Conservation (phyloP, 1,284 basidiomycete genomes). For the Puccinia triticina region DNA sequence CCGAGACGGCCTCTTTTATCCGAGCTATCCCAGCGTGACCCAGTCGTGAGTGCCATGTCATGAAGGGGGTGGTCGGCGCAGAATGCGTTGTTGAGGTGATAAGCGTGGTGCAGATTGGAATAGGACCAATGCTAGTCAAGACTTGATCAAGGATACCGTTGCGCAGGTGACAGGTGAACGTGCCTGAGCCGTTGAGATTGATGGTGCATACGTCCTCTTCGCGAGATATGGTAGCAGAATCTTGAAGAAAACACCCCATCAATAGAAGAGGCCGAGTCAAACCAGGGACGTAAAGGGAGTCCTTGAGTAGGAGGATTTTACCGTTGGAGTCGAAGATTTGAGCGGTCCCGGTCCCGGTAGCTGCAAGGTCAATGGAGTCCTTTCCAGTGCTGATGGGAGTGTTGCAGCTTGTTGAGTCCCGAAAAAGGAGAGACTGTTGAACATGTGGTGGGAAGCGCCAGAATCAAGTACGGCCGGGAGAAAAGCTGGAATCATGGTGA, state of each 20-base stretch:
- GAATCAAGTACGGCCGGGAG: background rate
- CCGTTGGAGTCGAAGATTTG: background rate
- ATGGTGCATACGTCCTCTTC: background rate
- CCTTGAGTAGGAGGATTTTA: background rate
- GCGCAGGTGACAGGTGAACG: background rate
- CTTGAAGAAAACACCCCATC: too few species aligned
- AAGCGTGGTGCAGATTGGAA: too few species aligned
- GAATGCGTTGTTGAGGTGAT: too few species aligned
- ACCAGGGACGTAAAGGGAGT: background rate
- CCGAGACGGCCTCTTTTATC: background rate
- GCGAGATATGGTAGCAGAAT: background rate
- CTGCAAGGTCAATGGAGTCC: background rate
- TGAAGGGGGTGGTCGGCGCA: too few species aligned
- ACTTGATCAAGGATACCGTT: background rate
- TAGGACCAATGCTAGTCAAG: too few species aligned
- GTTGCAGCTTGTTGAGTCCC: background rate
- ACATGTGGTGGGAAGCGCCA: conserved; percentile 10
- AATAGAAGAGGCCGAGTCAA: background rate
- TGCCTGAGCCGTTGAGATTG: background rate
- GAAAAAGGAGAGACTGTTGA: background rate
- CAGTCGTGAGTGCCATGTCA: background rate
- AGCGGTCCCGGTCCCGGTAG: background rate
- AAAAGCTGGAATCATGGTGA: too few species aligned
- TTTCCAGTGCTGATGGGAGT: too few species aligned
- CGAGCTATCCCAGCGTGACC: background rate